Percentiles rank a stretch among this genome's conserved stretches.
phyloP scores from a whole-genome alignment of 306 rosid genomes.

The Lathyrus oleraceus region DNA sequence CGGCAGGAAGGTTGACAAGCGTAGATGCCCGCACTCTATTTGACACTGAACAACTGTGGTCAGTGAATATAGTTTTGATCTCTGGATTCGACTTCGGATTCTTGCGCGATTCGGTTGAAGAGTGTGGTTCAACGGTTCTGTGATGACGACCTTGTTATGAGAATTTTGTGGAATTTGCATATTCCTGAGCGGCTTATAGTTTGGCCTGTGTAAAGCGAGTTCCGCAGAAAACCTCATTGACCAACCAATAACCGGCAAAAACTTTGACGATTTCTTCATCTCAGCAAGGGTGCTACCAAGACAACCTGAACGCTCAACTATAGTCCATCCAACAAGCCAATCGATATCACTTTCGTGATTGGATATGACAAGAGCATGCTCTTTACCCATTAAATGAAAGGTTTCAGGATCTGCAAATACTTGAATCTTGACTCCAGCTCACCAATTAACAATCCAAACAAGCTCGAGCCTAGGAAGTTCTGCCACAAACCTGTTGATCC shows the following conservation, averaged over 20 bases:
- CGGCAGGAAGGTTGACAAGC: constrained; percentile 59
- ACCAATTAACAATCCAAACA: constrained; percentile 79
- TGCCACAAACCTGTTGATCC: constrained; percentile 64
- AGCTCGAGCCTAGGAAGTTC: constrained; percentile 76
- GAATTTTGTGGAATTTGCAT: too few relatives aligned
- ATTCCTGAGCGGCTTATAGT: constrained; percentile 86
- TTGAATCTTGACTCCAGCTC: constrained; percentile 84
- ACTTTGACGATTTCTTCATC: constrained; percentile 89
- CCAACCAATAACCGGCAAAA: constrained; percentile 96
- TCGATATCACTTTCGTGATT: constrained; percentile 94
- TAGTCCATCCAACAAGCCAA: constrained; percentile 95
- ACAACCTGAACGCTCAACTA: constrained; percentile 90
- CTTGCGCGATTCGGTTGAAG: too few relatives aligned
- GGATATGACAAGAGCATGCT: constrained; percentile 79
- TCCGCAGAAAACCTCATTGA: constrained; percentile 99
- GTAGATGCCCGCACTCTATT: constrained; percentile 47
- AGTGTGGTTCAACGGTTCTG: too few relatives aligned
- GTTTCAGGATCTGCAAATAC: constrained; percentile 72
- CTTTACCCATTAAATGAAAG: constrained; percentile 79
- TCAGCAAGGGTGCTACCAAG: constrained; percentile 94
- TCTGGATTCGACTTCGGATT: constrained; percentile 69
- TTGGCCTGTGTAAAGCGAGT: constrained; percentile 92
- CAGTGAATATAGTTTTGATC: constrained; percentile 64
- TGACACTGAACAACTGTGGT: constrained; percentile 63
- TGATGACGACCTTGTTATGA: too few relatives aligned